These are phyloP conservation scores for Lathyrus sativus DNA, from an alignment of 306 rosid species.

Conservation along the genomic window DNA sequence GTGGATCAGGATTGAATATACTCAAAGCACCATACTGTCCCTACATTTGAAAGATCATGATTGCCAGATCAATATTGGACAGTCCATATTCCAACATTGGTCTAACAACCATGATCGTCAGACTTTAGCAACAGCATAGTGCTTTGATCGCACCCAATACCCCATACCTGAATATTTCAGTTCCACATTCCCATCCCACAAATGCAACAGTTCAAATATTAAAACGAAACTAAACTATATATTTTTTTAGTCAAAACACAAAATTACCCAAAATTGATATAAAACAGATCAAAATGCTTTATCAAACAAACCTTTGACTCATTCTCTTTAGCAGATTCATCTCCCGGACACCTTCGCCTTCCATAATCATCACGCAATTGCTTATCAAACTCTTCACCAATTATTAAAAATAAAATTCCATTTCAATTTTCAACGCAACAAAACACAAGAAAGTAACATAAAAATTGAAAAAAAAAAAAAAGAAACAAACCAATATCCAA, in stretches of 20 bases:
- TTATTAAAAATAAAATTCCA: slow-evolving; percentile 34
- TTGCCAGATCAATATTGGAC: not conserved
- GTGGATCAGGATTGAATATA: not conserved
- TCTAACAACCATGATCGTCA: not conserved
- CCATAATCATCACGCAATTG: slow-evolving; percentile 44
- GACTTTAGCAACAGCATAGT: not conserved
- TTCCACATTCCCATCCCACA: slow-evolving; percentile 21
- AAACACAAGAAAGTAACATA: not conserved
- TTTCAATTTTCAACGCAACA: slow-evolving; percentile 19
- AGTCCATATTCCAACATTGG: not conserved
- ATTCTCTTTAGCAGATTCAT: slow-evolving; percentile 41
- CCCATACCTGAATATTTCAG: not conserved
- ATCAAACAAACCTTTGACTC: slow-evolving; percentile 60
- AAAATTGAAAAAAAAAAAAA: slow-evolving; percentile 7
- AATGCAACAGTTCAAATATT: slow-evolving; percentile 20
- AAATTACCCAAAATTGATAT: slow-evolving; percentile 5
- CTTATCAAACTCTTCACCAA: slow-evolving; percentile 67
- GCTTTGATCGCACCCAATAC: not conserved
- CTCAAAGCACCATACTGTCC: not conserved
- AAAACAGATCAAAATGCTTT: slow-evolving; percentile 2
- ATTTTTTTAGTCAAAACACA: not conserved
- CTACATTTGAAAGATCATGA: not conserved
- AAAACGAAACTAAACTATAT: not conserved
- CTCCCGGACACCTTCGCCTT: slow-evolving; percentile 28
- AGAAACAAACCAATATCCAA: slow-evolving; percentile 58